phyloP scores from a whole-genome alignment of 2,329 filamentous ascomycete species.

The Mycosphaerella sp. region DNA sequence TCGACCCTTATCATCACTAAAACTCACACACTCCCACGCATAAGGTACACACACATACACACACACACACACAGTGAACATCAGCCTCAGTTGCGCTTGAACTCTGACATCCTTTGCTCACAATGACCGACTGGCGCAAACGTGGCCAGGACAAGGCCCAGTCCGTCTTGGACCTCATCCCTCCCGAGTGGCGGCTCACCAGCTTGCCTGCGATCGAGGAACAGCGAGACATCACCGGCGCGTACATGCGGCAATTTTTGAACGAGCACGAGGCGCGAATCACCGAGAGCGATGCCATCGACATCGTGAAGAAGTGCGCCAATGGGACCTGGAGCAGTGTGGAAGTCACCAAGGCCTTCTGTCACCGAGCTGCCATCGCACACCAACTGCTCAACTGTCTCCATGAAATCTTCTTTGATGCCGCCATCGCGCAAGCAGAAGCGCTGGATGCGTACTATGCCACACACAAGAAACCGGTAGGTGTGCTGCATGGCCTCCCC shows the following conservation, averaged over 20 bases:
- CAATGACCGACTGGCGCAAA: constrained; percentile 43
- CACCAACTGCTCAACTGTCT: constrained; percentile 44
- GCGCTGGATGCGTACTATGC: constrained; percentile 38
- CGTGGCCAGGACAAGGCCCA: constrained; percentile 49
- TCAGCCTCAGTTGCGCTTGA: background rate
- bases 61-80: background rate
- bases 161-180: constrained; percentile 49
- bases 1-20: background rate
- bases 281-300: constrained; percentile 54
- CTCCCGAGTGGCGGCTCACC: constrained; percentile 50
- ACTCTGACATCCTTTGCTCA: background rate
- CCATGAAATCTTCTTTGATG: constrained; percentile 46
- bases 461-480: constrained; percentile 35
- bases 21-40: background rate
- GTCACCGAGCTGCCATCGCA: constrained; percentile 49
- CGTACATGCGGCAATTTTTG: constrained; percentile 53
- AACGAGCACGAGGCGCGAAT: constrained; percentile 51
- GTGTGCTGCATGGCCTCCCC: constrained; percentile 45
- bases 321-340: constrained; percentile 52
- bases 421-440: constrained; percentile 39
- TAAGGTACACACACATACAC: background rate
- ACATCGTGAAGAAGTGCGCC: constrained; percentile 50
- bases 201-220: constrained; percentile 45
- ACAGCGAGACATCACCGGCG: constrained; percentile 51
- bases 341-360: constrained; percentile 51